Conservation (phyloP, 164 flowering plant genomes). For the Umbellularia californica region DNA sequence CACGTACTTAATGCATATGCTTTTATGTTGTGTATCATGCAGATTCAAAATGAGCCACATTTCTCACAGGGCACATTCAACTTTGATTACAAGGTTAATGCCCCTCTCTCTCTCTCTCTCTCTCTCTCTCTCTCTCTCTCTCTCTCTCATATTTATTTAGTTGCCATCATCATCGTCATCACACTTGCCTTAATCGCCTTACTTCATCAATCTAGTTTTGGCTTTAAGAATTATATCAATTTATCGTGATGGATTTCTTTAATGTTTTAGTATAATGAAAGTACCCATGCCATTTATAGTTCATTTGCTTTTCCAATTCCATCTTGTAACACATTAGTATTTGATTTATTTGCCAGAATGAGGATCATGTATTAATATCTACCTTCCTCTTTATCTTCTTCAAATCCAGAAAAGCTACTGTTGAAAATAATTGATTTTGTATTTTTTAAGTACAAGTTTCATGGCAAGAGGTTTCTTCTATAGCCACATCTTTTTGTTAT, state of each 20-base stretch:
- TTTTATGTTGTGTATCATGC: conserved; percentile 8
- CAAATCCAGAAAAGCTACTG: no score
- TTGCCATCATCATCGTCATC: no score
- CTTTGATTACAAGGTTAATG: conserved; percentile 83
- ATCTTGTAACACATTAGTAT: no score
- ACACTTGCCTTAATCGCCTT: no score
- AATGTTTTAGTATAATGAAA: not conserved
- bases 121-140: not conserved
- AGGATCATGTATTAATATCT: no score
- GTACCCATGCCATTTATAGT: no score
- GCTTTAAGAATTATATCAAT: not conserved
- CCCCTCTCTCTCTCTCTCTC: conserved; percentile 2
- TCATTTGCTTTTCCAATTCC: no score
- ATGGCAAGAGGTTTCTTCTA: not conserved
- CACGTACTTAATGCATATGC: not conserved
- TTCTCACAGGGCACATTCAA: conserved; percentile 86
- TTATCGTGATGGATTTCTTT: not conserved
- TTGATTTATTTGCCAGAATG: no score
- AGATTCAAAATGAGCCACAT: conserved; percentile 87
- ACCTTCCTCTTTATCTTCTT: no score
- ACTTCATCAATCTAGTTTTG: no score
- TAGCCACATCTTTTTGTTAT: not conserved
- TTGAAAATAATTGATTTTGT: no score
- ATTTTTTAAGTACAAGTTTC: not conserved
- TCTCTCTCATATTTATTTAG: no score